Percentiles rank a stretch among this genome's conserved stretches.
Conservation (phyloP, 352 stramenopile genomes). For the Phytophthora multivora region DNA sequence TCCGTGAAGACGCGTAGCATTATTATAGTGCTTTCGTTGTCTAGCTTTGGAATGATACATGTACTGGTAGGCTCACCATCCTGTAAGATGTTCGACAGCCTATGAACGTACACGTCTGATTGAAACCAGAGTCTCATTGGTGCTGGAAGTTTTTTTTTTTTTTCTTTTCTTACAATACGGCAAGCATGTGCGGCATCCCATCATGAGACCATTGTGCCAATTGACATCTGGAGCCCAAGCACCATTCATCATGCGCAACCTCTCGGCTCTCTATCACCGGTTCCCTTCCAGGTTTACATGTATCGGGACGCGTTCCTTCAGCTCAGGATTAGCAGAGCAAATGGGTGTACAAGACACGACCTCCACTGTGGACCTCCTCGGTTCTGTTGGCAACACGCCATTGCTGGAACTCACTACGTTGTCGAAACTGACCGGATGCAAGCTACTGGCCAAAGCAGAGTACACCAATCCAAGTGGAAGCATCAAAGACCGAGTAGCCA, state of each 20-base stretch:
- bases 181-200: slow-evolving; percentile 26
- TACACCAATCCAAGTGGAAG: slow-evolving; percentile 92
- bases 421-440: slow-evolving; percentile 72
- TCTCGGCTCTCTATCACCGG: slow-evolving; percentile 13
- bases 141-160: slow-evolving; percentile 13
- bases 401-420: slow-evolving; percentile 72
- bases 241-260: slow-evolving; percentile 17
- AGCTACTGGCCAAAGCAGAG: slow-evolving; percentile 83
- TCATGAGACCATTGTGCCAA: slow-evolving; percentile 21
- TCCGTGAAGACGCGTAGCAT: slow-evolving; percentile 76
- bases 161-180: too few species aligned
- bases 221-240: slow-evolving; percentile 7
- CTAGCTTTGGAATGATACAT: too few species aligned
- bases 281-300: neutral
- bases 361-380: slow-evolving; percentile 52
- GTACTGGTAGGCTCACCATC: neutral
- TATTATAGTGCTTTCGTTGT: too few species aligned
- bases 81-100: slow-evolving; percentile 4
- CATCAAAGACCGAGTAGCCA: slow-evolving; percentile 94
- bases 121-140: slow-evolving; percentile 10
- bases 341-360: neutral
- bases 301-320: slow-evolving; percentile 6
- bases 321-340: neutral
- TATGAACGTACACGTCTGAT: slow-evolving; percentile 24
- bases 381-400: slow-evolving; percentile 68